These are phyloP conservation scores for Nemania bipapillata DNA, from an alignment of 2,329 filamentous ascomycete genomes.

Conservation along the genomic window DNA sequence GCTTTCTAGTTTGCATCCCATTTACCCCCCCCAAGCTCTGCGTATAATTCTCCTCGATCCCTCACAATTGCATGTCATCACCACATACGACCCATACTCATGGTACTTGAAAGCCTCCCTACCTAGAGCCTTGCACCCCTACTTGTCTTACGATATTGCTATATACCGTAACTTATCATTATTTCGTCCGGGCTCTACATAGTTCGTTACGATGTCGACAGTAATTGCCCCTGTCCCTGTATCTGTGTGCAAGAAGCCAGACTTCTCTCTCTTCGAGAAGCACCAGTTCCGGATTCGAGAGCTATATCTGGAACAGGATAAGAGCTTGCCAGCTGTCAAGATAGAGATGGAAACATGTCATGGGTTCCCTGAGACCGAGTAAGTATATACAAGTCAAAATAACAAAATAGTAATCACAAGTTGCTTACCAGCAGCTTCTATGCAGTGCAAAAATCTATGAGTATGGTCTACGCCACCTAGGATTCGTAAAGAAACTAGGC, in stretches of 20 bases:
- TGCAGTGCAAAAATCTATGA: slow-evolving; percentile 11
- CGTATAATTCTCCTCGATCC: too few relatives aligned
- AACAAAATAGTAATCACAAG: neutral
- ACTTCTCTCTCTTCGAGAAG: slow-evolving; percentile 11
- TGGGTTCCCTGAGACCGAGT: slow-evolving; percentile 7
- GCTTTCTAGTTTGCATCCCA: too few relatives aligned
- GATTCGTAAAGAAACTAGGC: slow-evolving; percentile 12
- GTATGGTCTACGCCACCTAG: slow-evolving; percentile 2
- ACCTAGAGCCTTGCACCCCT: too few relatives aligned
- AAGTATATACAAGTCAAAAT: neutral
- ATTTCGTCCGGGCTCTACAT: neutral
- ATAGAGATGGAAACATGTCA: slow-evolving; percentile 5
- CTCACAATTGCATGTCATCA: too few relatives aligned
- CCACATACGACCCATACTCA: too few relatives aligned
- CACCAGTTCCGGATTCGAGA: slow-evolving; percentile 1
- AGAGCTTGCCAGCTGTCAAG: slow-evolving; percentile 16
- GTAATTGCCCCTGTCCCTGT: neutral
- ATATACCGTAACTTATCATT: neutral
- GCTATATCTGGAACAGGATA: slow-evolving; percentile 9
- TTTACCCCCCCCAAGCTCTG: too few relatives aligned
- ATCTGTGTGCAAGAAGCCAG: neutral
- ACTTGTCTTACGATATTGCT: neutral
- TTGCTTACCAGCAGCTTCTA: neutral
- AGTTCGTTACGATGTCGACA: neutral
- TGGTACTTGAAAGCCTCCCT: neutral